phyloP scores from a whole-genome alignment of 768 basidiomycete species.

The Collybiopsis confluens region DNA sequence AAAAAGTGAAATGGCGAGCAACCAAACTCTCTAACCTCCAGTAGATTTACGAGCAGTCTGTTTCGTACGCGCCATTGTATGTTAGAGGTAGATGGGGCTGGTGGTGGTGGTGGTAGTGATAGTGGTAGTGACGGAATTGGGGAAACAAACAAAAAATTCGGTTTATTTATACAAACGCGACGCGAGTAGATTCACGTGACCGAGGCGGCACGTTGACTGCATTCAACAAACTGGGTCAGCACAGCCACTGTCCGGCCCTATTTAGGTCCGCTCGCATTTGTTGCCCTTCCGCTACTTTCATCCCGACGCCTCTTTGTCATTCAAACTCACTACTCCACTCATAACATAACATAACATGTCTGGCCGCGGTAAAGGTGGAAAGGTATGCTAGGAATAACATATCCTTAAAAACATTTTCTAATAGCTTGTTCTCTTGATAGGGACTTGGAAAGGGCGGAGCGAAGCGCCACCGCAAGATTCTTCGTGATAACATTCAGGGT shows the following conservation, averaged over 20 bases:
- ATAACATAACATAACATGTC: conserved; percentile 44
- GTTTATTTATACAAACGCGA: conserved; percentile 24
- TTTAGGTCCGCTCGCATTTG: conserved; percentile 10
- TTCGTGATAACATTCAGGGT: conserved; percentile 72
- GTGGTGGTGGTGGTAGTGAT: conserved; percentile 11
- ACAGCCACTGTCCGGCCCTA: conserved; percentile 24
- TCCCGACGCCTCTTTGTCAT: neutral
- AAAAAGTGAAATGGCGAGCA: neutral
- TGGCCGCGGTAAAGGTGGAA: conserved; percentile 85
- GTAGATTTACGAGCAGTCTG: conserved; percentile 60
- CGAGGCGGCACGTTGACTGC: conserved; percentile 8
- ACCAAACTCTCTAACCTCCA: conserved; percentile 47
- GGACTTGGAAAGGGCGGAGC: conserved; percentile 85
- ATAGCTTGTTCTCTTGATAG: conserved; percentile 19
- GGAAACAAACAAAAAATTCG: neutral
- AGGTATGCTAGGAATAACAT: conserved; percentile 33
- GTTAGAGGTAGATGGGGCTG: neutral
- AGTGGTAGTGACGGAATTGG: conserved; percentile 3
- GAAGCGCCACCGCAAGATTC: conserved; percentile 81
- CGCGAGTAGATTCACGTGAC: conserved; percentile 19
- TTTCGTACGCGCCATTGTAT: conserved; percentile 53
- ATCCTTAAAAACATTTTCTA: neutral
- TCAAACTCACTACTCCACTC: too few species aligned
- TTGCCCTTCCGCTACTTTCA: conserved; percentile 20
- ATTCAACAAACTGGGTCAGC: conserved; percentile 17